phyloP scores from a whole-genome alignment of 306 rosid species.

The Macrotyloma uniflorum region DNA sequence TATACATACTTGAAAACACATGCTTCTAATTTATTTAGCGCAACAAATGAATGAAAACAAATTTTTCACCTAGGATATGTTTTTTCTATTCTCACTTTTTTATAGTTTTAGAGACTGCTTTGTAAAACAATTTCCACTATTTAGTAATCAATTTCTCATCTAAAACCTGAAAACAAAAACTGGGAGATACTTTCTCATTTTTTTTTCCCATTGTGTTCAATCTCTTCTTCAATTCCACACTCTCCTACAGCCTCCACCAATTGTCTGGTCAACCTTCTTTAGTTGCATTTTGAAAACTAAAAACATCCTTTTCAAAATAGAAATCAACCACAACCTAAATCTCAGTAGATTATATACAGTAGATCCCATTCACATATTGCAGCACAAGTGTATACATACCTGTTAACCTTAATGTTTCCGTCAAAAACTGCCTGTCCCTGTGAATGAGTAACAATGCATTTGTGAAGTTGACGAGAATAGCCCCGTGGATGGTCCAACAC shows the following conservation, averaged over 20 bases:
- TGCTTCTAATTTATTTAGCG: background rate
- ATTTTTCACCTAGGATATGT: too few species aligned
- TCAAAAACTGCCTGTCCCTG: constrained; percentile 91
- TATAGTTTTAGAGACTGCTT: background rate
- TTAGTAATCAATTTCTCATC: background rate
- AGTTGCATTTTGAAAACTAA: too few species aligned
- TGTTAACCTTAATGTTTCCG: constrained; percentile 89
- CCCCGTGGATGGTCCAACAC: constrained; percentile 92
- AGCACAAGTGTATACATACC: constrained; percentile 34
- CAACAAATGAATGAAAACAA: background rate
- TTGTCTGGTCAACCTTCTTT: too few species aligned
- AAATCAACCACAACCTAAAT: too few species aligned
- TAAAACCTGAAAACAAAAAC: too few species aligned
- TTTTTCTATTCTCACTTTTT: too few species aligned
- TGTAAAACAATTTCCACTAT: background rate
- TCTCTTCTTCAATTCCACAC: too few species aligned
- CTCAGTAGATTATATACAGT: too few species aligned
- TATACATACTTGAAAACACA: background rate
- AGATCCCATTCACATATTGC: too few species aligned
- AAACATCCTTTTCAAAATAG: too few species aligned
- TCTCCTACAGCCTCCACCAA: too few species aligned
- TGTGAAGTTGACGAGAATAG: constrained; percentile 89
- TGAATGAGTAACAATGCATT: constrained; percentile 89
- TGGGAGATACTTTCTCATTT: background rate
- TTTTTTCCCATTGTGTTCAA: background rate